Percentiles rank a stretch among this genome's conserved stretches.
phyloP scores from a whole-genome alignment of 2,329 filamentous ascomycete genomes.

The Chrysoporthe austroafricana region DNA sequence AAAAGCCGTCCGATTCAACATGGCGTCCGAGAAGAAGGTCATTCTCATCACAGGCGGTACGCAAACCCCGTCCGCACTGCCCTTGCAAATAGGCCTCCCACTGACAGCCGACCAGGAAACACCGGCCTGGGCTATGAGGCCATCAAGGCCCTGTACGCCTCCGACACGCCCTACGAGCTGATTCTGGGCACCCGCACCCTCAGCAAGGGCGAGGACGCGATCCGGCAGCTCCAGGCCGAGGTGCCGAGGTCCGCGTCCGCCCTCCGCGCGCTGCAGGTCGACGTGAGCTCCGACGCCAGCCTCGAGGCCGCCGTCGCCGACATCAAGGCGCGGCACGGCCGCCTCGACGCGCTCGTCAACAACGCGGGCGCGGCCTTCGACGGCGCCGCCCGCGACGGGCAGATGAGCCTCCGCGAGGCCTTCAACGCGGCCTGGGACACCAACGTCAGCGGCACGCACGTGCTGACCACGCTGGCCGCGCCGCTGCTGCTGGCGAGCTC shows the following conservation, averaged over 20 bases:
- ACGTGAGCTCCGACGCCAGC: constrained; percentile 56
- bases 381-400: constrained; percentile 32
- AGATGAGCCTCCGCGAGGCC: constrained; percentile 43
- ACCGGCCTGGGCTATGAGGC: constrained; percentile 63
- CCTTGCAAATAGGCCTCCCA: background rate
- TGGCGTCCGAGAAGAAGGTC: constrained; percentile 24
- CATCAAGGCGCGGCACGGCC: constrained; percentile 47
- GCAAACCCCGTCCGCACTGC: background rate
- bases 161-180: constrained; percentile 54
- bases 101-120: constrained; percentile 51
- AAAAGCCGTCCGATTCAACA: background rate
- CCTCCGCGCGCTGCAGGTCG: constrained; percentile 53
- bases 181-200: constrained; percentile 58
- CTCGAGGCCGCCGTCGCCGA: constrained; percentile 51
- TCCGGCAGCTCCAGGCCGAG: constrained; percentile 45
- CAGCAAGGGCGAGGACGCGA: constrained; percentile 54
- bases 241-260: constrained; percentile 45
- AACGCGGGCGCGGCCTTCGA: constrained; percentile 57
- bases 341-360: constrained; percentile 58
- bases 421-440: constrained; percentile 53
- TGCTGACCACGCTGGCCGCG: constrained; percentile 44
- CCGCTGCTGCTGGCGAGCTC: constrained; percentile 51
- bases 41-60: constrained; percentile 25
- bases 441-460: constrained; percentile 54
- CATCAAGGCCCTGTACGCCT: constrained; percentile 57